These are phyloP conservation scores for Phytophthora chlamydospora DNA, from an alignment of 352 stramenopile genomes.

Conservation along the genomic window DNA sequence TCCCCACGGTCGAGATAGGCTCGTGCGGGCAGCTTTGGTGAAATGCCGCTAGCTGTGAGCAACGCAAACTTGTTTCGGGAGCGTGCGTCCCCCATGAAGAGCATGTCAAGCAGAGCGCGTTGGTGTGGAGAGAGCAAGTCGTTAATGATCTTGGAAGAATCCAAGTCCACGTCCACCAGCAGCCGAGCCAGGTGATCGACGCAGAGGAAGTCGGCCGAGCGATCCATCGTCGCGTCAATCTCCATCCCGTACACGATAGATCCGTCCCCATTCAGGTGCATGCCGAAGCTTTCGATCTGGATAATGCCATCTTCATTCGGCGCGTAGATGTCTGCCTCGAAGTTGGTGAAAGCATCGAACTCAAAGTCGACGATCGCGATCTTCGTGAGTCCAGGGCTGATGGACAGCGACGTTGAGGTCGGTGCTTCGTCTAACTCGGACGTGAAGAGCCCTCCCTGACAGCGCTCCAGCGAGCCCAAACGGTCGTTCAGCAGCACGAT, in stretches of 20 bases:
- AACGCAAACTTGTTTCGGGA: slow-evolving; percentile 98
- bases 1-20: slow-evolving; percentile 97
- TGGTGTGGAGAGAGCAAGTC: slow-evolving; percentile 96
- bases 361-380: slow-evolving; percentile 98
- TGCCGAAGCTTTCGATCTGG: slow-evolving; percentile 98
- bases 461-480: slow-evolving; percentile 94
- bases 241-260: slow-evolving; percentile 90
- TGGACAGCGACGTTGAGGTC: slow-evolving; percentile 78
- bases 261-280: slow-evolving; percentile 80
- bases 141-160: slow-evolving; percentile 97
- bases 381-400: slow-evolving; percentile 92
- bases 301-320: slow-evolving; percentile 93
- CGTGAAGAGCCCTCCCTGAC: slow-evolving; percentile 97
- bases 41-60: slow-evolving; percentile 97
- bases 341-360: slow-evolving; percentile 97
- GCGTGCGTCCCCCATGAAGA: slow-evolving; percentile 95
- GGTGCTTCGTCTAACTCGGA: slow-evolving; percentile 91
- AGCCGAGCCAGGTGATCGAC: slow-evolving; percentile 96
- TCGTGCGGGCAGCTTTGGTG: slow-evolving; percentile 93
- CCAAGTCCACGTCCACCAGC: slow-evolving; percentile 95
- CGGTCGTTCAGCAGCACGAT: slow-evolving; percentile 98
- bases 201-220: slow-evolving; percentile 96
- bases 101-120: slow-evolving; percentile 92
- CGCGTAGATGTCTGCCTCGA: slow-evolving; percentile 98
- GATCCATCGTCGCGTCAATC: slow-evolving; percentile 97